Conservation (phyloP, 257 asterid genomes). For the Verbena officinalis region DNA sequence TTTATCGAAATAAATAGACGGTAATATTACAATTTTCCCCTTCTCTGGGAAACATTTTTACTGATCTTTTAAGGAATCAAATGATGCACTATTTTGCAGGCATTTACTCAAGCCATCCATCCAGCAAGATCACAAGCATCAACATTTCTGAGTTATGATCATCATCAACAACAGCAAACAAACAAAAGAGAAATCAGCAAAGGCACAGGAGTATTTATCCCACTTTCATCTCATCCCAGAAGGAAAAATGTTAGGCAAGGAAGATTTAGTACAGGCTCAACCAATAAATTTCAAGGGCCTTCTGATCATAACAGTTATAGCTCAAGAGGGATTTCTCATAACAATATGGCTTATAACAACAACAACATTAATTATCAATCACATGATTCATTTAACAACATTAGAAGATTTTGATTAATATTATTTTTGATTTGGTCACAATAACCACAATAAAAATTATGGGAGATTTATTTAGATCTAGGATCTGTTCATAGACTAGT, state of each 20-base stretch:
- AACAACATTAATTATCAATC: conserved; percentile 30
- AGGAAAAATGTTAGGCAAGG: conserved; percentile 50
- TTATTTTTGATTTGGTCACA: too few relatives aligned
- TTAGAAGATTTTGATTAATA: conserved; percentile 45
- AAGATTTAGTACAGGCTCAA: conserved; percentile 40
- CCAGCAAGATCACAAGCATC: conserved; percentile 44
- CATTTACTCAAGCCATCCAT: conserved; percentile 41
- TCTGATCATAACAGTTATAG: conserved; percentile 22
- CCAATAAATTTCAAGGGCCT: conserved; percentile 43
- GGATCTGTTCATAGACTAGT: conserved; percentile 28
- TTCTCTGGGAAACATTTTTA: too few relatives aligned
- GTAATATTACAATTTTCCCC: too few relatives aligned
- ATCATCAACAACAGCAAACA: conserved; percentile 28
- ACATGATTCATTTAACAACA: conserved; percentile 46
- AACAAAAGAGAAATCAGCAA: conserved; percentile 75
- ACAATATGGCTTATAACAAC: conserved; percentile 29
- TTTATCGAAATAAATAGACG: too few relatives aligned
- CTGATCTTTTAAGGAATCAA: too few relatives aligned
- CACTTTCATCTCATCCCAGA: conserved; percentile 56
- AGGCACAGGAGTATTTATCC: conserved; percentile 93
- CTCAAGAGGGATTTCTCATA: conserved; percentile 50
- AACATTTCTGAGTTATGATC: conserved; percentile 37
- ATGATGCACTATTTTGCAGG: too few relatives aligned
- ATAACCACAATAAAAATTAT: conserved; percentile 7
- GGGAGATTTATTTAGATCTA: not conserved